Base-by-base conservation (phyloP, 768 basidiomycete genomes). In the Suillus luteus region DNA sequence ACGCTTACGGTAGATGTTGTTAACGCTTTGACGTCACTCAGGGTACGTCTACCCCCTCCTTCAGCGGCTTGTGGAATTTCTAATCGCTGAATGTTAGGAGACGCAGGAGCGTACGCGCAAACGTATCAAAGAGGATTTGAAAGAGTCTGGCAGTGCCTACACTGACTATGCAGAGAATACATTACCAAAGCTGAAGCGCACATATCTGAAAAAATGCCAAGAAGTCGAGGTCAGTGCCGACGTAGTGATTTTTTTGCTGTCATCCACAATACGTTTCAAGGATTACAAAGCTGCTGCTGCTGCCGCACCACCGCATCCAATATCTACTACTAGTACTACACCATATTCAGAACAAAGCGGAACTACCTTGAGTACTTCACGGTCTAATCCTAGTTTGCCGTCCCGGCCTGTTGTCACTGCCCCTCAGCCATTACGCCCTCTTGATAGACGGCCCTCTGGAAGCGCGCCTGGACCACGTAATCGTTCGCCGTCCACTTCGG, bases 51-150 rank as follows among this genome's bases (percentile, higher is more conserved):
- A 2, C 24, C 22, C 14, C 59, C 38, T 40, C n/a, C n/a, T 38
- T 27, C 54, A 24, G 40, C 6, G 22, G 40, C 46, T n/a, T 33
- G 38, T 62, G 8, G 10, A 43, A 35, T 60, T 61, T 64, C 62
- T 64, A 44, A 14, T 17, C 62, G 35, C 62, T 58, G 22, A 14
- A 38, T 63, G 27, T 17, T 65, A 95, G 93, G 94, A 96, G 68
- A 90, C 89, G 12, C 95, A 96, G 79, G 92, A 93, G 61, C 86
- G 95, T 43, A 96, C 93, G n/a, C 84, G 92, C 55, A 92, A 93
- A 72, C 87, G 93, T 33, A 90, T 97, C 74, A 93, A 91, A 73
- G 95, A 96, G 71, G 95, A 96, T 72, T 76, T 96, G 62, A 95
- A 93, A 74, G 86, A 87, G 10, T 92, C 94, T 0, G 80, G 80